A percentile compares a stretch with the other conserved stretches of the same genome.
These are phyloP conservation scores for Ramalina intermedia DNA, from an alignment of 495 filamentous ascomycete species.

Conservation along the genomic window DNA sequence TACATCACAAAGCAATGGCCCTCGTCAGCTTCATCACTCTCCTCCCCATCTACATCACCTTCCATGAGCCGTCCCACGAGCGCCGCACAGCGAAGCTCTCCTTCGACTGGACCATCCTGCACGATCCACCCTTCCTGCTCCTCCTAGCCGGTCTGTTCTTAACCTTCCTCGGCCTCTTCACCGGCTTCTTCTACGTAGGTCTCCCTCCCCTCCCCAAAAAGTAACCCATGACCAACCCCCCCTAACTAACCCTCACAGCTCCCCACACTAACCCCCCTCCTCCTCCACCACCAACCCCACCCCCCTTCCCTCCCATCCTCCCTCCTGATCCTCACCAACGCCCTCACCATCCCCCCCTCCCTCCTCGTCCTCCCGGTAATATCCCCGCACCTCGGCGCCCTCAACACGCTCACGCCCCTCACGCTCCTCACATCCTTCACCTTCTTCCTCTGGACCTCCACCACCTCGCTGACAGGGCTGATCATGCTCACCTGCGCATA, in stretches of 20 bases:
- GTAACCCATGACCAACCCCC: too few species aligned
- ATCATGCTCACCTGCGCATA: conserved; percentile 49
- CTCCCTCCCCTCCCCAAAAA: too few species aligned
- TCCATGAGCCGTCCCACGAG: conserved; percentile 39
- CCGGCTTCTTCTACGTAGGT: conserved; percentile 59
- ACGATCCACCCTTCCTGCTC: conserved; percentile 46
- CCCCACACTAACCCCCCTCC: background rate
- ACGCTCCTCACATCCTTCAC: conserved; percentile 36
- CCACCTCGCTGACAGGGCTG: conserved; percentile 33
- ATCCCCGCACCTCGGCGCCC: conserved; percentile 46
- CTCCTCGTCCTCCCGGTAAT: conserved; percentile 49
- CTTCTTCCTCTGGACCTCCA: conserved; percentile 48
- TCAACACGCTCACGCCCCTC: conserved; percentile 47
- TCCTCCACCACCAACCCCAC: conserved; percentile 39
- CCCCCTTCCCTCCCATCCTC: too few species aligned
- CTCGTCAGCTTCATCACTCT: conserved; percentile 51
- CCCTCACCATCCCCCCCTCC: conserved; percentile 47
- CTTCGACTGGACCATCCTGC: conserved; percentile 52
- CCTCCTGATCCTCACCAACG: conserved; percentile 67
- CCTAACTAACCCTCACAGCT: background rate
- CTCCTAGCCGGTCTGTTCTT: conserved; percentile 47
- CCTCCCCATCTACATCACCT: conserved; percentile 35
- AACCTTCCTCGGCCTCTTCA: conserved; percentile 53
- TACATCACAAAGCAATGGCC: conserved; percentile 31
- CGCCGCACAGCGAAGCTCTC: conserved; percentile 41